Percentiles rank a stretch among this genome's conserved stretches.
These are phyloP conservation scores for Elsinoe perseae DNA, from an alignment of 2,329 filamentous ascomycete genomes.

Conservation along the genomic window DNA sequence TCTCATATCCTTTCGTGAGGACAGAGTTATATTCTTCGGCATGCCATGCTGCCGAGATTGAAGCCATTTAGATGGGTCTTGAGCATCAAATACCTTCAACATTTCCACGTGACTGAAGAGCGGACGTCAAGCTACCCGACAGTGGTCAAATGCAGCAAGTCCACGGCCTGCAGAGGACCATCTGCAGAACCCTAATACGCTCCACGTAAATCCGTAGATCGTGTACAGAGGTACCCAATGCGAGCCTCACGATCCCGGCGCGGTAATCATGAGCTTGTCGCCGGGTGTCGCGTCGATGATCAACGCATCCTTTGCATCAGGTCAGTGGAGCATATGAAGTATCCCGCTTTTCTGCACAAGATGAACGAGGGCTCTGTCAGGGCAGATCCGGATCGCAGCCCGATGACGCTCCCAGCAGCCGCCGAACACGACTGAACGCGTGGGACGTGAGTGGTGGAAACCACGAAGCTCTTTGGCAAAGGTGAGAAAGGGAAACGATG, in stretches of 20 bases:
- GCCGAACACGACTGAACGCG: not conserved
- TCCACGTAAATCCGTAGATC: not conserved
- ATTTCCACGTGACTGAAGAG: too few species aligned
- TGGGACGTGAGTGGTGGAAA: conserved; percentile 13
- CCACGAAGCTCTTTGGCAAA: not conserved
- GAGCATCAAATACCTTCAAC: too few species aligned
- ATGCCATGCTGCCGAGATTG: not conserved
- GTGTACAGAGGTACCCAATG: conserved; percentile 3
- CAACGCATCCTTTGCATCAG: not conserved
- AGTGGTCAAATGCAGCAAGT: not conserved
- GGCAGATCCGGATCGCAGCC: not conserved
- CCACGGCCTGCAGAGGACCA: not conserved
- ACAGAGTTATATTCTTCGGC: not conserved
- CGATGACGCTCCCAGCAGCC: not conserved
- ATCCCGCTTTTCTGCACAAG: not conserved
- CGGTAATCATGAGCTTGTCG: not conserved
- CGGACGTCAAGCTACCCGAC: not conserved
- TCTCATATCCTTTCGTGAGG: not conserved
- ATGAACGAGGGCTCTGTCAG: not conserved
- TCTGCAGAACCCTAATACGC: not conserved
- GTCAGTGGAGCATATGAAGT: not conserved
- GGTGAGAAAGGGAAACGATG: not conserved
- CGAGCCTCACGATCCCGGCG: not conserved
- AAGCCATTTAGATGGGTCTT: not conserved
- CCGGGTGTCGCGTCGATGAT: not conserved